phyloP scores from a whole-genome alignment of 805 yeast species.

The Yarrowia keelungensis region DNA sequence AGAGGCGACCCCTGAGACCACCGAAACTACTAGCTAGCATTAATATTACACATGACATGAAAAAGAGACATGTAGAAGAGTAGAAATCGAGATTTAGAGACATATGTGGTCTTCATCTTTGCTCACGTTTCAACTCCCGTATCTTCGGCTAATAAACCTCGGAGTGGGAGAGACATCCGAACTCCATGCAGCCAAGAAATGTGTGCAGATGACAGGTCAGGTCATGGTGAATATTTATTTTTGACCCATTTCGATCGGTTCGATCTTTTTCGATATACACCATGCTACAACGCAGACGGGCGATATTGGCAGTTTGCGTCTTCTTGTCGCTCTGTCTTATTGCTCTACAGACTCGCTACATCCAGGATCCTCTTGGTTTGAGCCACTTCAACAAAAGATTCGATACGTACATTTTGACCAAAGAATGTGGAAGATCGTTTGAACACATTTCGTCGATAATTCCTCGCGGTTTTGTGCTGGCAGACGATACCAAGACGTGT shows the following conservation, averaged over 20 bases:
- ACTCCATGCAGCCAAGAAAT: too few relatives aligned
- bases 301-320: neutral
- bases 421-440: slow-evolving; percentile 4
- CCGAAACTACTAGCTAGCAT: neutral
- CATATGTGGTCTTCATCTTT: too few relatives aligned
- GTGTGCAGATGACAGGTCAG: too few relatives aligned
- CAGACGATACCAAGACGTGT: slow-evolving; percentile 1
- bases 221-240: too few relatives aligned
- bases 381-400: neutral
- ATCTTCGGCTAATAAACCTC: too few relatives aligned
- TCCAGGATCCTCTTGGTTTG: neutral
- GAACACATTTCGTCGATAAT: slow-evolving; percentile 4
- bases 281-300: neutral
- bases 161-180: too few relatives aligned
- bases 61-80: too few relatives aligned
- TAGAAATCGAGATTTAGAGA: too few relatives aligned
- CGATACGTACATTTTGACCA: slow-evolving; percentile 22
- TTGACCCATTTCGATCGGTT: too few relatives aligned
- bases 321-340: neutral
- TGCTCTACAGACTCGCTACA: neutral
- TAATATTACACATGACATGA: neutral
- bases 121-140: too few relatives aligned
- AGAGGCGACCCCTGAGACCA: neutral
- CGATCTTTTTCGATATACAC: neutral
- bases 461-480: neutral